Evolutionary conservation across 441 rosid genomes (phyloP).

Genomic region (Gossypium gossypioides): DNA sequence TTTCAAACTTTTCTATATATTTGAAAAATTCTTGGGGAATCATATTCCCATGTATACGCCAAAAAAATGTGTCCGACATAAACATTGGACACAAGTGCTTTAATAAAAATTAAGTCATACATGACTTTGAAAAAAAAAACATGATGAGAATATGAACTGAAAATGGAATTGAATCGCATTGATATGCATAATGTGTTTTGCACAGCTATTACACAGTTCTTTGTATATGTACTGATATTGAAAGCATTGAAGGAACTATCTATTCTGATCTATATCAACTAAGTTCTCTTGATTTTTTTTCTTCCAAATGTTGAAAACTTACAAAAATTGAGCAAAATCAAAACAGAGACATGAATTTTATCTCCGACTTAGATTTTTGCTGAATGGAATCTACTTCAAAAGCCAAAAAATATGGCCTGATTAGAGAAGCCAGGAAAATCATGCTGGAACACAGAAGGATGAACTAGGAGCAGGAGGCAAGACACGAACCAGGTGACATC

Average conservation of each 20-base stretch:
- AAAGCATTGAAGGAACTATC: neutral
- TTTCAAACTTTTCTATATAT: too few species aligned
- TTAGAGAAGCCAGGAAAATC: neutral
- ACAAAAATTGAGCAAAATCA: neutral
- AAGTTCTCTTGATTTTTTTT: neutral
- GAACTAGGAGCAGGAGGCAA: constrained; percentile 84
- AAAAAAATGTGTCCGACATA: too few species aligned
- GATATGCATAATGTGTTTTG: neutral
- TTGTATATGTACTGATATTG: neutral
- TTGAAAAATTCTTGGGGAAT: too few species aligned
- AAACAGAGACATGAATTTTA: neutral
- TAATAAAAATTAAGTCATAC: too few species aligned
- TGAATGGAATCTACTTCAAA: neutral
- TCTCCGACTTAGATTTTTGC: neutral
- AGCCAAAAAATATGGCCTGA: neutral
- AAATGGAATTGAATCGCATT: neutral
- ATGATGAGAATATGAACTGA: too few species aligned
- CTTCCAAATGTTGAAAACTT: neutral
- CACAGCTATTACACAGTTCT: neutral
- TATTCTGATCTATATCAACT: neutral
- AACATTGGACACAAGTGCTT: too few species aligned
- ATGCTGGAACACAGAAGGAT: constrained; percentile 69
- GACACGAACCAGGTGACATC: constrained; percentile 83
- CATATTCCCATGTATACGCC: too few species aligned
- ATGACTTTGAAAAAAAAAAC: too few species aligned